Evolutionary conservation across 192 early-diverging fungal genomes (phyloP).

Genomic region (Backusella liffmaniae): DNA sequence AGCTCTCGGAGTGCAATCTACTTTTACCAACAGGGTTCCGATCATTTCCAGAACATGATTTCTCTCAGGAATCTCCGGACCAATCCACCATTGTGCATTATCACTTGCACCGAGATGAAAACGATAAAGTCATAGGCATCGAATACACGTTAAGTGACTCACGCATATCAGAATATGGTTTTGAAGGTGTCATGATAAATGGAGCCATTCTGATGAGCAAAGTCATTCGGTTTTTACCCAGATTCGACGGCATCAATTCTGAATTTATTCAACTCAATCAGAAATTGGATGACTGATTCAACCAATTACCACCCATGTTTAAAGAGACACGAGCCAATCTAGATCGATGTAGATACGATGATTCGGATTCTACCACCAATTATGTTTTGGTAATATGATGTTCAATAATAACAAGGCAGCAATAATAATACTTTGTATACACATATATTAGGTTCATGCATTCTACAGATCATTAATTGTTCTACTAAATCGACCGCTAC

Average conservation of each 20-base stretch:
- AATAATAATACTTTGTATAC: background rate
- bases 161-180: background rate
- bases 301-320: constrained; percentile 27
- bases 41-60: background rate
- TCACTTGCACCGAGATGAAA: background rate
- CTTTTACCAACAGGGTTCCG: constrained; percentile 37
- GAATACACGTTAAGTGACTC: background rate
- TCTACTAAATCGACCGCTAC: constrained; percentile 44
- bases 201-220: constrained; percentile 39
- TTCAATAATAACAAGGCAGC: too few species aligned
- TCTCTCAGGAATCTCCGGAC: background rate
- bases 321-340: constrained; percentile 39
- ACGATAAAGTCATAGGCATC: background rate
- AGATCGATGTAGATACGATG: constrained; percentile 21
- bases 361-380: constrained; percentile 13
- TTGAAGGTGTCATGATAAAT: background rate
- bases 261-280: constrained; percentile 44
- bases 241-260: constrained; percentile 36
- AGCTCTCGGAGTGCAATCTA: constrained; percentile 49
- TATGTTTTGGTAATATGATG: constrained; percentile 1
- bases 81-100: background rate
- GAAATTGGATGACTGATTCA: constrained; percentile 40
- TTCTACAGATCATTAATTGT: constrained; percentile 43
- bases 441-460: constrained; percentile 24
- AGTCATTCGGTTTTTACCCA: constrained; percentile 43